These are phyloP conservation scores for Wickerhamomyces kurtzmanii DNA, from an alignment of 805 yeast species.

Conservation along the genomic window DNA sequence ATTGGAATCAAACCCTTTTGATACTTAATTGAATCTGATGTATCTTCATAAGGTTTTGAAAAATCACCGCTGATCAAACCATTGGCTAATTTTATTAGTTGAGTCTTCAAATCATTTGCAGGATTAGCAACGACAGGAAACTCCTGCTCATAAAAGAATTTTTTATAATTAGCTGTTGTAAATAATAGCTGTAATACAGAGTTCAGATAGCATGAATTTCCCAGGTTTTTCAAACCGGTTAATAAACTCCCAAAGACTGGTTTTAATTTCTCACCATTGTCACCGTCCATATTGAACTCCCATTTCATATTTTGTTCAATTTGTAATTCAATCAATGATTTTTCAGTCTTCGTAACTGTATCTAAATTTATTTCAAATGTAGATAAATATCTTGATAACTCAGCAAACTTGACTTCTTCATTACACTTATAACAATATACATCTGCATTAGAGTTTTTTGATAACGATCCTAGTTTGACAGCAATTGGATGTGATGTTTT, in stretches of 20 bases:
- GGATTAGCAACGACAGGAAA: slow-evolving; percentile 40
- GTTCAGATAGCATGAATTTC: slow-evolving; percentile 87
- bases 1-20: slow-evolving; percentile 74
- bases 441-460: slow-evolving; percentile 65
- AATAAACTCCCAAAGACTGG: slow-evolving; percentile 69
- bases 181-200: slow-evolving; percentile 72
- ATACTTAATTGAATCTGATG: slow-evolving; percentile 34
- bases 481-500: slow-evolving; percentile 65
- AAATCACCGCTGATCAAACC: slow-evolving; percentile 73
- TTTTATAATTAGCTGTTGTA: slow-evolving; percentile 20
- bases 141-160: slow-evolving; percentile 16
- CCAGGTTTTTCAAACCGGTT: slow-evolving; percentile 83
- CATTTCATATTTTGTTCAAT: slow-evolving; percentile 88
- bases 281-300: slow-evolving; percentile 79
- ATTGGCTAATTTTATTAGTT: slow-evolving; percentile 68
- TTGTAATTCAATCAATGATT: slow-evolving; percentile 79
- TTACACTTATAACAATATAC: slow-evolving; percentile 83
- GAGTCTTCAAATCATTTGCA: slow-evolving; percentile 58
- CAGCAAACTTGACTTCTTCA: slow-evolving; percentile 78
- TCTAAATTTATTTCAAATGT: slow-evolving; percentile 61
- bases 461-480: slow-evolving; percentile 82
- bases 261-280: slow-evolving; percentile 51
- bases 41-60: slow-evolving; percentile 40
- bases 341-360: slow-evolving; percentile 63
- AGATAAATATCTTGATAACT: slow-evolving; percentile 33